Conservation (phyloP, 208 protist genomes). For the Leishmania lainsoni region DNA sequence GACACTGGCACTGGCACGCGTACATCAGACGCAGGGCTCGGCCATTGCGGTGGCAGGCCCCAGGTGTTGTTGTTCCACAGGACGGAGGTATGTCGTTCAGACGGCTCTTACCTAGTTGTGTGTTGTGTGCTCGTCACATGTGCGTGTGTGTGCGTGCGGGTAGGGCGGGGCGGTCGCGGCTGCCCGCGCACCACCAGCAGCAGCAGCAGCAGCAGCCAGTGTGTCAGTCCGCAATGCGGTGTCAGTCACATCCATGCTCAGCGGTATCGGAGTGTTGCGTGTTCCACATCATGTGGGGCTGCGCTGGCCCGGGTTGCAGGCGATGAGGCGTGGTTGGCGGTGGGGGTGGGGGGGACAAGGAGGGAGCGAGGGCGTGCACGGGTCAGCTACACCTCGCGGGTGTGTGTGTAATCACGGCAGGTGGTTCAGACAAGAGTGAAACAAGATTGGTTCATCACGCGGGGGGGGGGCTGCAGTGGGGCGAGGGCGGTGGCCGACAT, state of each 20-base stretch:
- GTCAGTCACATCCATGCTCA: slow-evolving; percentile 32
- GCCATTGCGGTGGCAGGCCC: slow-evolving; percentile 31
- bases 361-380: not conserved
- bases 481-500: not conserved
- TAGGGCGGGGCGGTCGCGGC: not conserved
- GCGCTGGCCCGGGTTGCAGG: not conserved
- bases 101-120: slow-evolving; percentile 39
- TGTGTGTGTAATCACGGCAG: slow-evolving; percentile 9
- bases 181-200: not conserved
- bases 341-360: not conserved
- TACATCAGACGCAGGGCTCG: slow-evolving; percentile 18
- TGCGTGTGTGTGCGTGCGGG: not conserved
- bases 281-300: slow-evolving; percentile 22
- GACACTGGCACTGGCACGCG: not conserved
- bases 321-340: not conserved
- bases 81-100: slow-evolving; percentile 34
- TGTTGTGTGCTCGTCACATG: slow-evolving; percentile 26
- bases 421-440: slow-evolving; percentile 15
- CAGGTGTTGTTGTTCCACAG: slow-evolving; percentile 24
- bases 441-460: slow-evolving; percentile 13
- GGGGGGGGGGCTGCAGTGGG: not conserved
- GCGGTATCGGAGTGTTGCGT: slow-evolving; percentile 42
- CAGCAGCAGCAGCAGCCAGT: slow-evolving; percentile 6
- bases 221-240: slow-evolving; percentile 22
- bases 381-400: slow-evolving; percentile 15